Percentiles rank a stretch among this genome's conserved stretches.
These are phyloP conservation scores for Neopestalotiopsis sp. DNA, from an alignment of 2,329 filamentous ascomycete genomes.

Conservation along the genomic window DNA sequence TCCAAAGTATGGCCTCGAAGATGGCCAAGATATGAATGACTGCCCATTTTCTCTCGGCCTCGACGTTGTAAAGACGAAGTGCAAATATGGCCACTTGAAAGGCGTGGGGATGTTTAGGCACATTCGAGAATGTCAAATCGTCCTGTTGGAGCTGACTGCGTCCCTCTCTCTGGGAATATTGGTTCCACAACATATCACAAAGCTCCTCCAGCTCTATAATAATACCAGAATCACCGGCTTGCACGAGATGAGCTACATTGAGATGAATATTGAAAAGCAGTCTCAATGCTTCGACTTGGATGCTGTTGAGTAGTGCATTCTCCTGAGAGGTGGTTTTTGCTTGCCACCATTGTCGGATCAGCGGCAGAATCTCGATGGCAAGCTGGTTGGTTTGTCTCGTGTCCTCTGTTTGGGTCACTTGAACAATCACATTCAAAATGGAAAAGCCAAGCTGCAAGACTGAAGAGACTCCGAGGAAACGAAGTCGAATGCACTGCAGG, in stretches of 20 bases:
- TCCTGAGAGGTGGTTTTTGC: conserved; percentile 68
- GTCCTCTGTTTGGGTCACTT: conserved; percentile 70
- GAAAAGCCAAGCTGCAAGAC: conserved; percentile 77
- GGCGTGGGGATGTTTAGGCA: conserved; percentile 47
- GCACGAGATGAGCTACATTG: conserved; percentile 63
- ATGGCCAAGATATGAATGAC: conserved; percentile 63
- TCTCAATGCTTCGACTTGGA: conserved; percentile 80
- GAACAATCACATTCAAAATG: conserved; percentile 74
- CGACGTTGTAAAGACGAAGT: conserved; percentile 56
- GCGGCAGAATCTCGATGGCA: conserved; percentile 66
- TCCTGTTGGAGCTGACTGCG: conserved; percentile 78
- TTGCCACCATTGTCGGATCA: conserved; percentile 79
- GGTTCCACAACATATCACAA: conserved; percentile 72
- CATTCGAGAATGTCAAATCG: conserved; percentile 67
- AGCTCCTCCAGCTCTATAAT: conserved; percentile 65
- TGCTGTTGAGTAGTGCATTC: conserved; percentile 59
- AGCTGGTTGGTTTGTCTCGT: conserved; percentile 64
- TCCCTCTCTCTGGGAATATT: conserved; percentile 76
- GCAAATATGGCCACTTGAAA: conserved; percentile 57
- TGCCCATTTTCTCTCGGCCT: conserved; percentile 65
- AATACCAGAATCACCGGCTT: conserved; percentile 44
- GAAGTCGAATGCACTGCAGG: conserved; percentile 65
- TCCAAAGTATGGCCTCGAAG: conserved; percentile 55
- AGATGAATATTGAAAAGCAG: conserved; percentile 70
- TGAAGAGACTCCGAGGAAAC: conserved; percentile 61